Base-by-base conservation (phyloP, 257 asterid species). In the Coffea eugenioides region DNA sequence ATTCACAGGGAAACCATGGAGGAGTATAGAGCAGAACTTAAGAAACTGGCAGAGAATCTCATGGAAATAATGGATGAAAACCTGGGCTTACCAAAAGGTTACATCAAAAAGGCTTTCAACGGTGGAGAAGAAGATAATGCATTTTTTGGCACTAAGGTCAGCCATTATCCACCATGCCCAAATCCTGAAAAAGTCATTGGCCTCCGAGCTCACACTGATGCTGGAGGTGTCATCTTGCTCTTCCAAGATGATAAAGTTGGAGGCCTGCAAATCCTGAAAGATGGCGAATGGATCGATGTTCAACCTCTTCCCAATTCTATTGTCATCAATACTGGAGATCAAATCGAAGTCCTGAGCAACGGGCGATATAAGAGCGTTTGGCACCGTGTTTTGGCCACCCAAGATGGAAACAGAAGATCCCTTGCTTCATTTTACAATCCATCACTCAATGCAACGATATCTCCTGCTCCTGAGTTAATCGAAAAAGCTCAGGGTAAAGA, bases 121-220 rank as follows among this genome's bases (percentile, higher is more conserved):
- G 88, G 84, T 0, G 93, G 87, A 31, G 88, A 85, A 21, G 81
- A 83, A n/a, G 81, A 79, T 11, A 67, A 74, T 0, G 97, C 97
- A 68, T 92, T 94, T 79, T 94, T 92, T 9, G 98, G 97, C 36
- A 94, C 97, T 20, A 94, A 94, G 77, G 91, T 94, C 43, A 94
- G 98, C 86, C 97, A 91, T 81, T 94, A 94, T 77, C 98, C 98
- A 0, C 97, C 97, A 0, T 94, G 98, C 75, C 93, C 97, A 20
- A 77, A 79, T 71, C 97, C 97, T 0, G 91, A 92, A 1, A 90
- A 73, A 78, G 88, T 89, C 8, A 89, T 74, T 27, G 98, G 94
- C 39, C 93, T 94, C 23, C 87, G 98, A 48, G 97, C 98, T 70
- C 98, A 94, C 92, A 94, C 98, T 2, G 97, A 94, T 45, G 98